Evolutionary conservation across 768 basidiomycete species (phyloP).

Genomic region (Lentinula sp.): DNA sequence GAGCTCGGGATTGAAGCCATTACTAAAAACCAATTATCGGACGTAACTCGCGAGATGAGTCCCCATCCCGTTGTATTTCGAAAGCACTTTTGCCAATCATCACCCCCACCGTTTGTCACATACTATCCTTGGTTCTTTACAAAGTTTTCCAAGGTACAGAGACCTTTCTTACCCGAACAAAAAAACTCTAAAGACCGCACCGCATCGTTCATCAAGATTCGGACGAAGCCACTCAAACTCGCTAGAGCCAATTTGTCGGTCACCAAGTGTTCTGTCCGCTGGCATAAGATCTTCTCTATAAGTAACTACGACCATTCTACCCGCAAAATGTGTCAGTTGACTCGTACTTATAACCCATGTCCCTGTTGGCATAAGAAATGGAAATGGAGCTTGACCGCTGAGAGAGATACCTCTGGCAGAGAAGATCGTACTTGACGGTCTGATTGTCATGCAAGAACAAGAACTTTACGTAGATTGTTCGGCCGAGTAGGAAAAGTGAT

Average conservation of each 20-base stretch:
- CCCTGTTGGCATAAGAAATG: slow-evolving; percentile 20
- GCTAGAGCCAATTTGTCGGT: neutral
- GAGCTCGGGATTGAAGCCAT: no score
- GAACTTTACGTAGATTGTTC: slow-evolving; percentile 70
- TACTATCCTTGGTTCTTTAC: slow-evolving; percentile 61
- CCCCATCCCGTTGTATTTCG: neutral
- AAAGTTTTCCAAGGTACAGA: slow-evolving; percentile 64
- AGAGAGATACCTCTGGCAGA: slow-evolving; percentile 48
- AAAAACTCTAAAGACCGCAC: slow-evolving; percentile 52
- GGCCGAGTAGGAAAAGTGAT: slow-evolving; percentile 65
- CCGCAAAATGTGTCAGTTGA: slow-evolving; percentile 68
- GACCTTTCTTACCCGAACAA: slow-evolving; percentile 42
- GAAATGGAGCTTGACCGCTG: slow-evolving; percentile 23
- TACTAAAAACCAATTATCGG: no score
- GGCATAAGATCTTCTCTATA: slow-evolving; percentile 54
- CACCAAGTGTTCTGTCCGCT: neutral
- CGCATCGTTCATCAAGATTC: slow-evolving; percentile 77
- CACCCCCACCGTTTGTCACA: slow-evolving; percentile 58
- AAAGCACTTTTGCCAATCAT: slow-evolving; percentile 67
- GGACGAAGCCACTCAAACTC: slow-evolving; percentile 42
- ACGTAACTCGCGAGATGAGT: no score
- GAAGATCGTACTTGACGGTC: slow-evolving; percentile 65
- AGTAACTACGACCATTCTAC: slow-evolving; percentile 49
- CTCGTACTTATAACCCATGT: slow-evolving; percentile 51
- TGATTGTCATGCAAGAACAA: slow-evolving; percentile 67